Evolutionary conservation across 768 basidiomycete species (phyloP), one percentile per base, ranked within the genome.

Genomic region (Plicaturopsis crispa): DNA sequence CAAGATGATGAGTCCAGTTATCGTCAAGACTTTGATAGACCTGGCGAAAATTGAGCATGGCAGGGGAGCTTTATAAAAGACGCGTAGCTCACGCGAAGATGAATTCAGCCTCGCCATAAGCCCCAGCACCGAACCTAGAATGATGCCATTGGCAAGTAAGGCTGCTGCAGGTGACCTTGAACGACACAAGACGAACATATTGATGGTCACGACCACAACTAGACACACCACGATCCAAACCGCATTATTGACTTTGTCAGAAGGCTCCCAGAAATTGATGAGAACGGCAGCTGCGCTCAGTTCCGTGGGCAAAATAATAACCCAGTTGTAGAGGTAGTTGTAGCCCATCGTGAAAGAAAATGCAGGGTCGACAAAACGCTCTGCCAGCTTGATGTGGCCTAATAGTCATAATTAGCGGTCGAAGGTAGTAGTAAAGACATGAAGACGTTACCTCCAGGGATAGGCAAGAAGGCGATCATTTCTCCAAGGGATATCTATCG

Each of bases 1-100:
- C n/a, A 81, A 52, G 44, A 81, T 77, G 37, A 80, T 80, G 24
- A 78, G 66, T 41, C 82, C 87, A 3, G 68, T 72, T 47, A 91
- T 85, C 0, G 85, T 84, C 44, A 93, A 59, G n/a, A 94, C 84
- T 59, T 93, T 93, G 65, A 94, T 88, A 6, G 85, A 88, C 4
- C 75, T 62, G 32, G 17, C 35, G 10, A 17, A 0, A n/a, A n/a
- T 11, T 47, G 19, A 22, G 31, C 5, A 26, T 7, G 14, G 20
- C 18, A 30, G 35, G 12, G 19, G 28, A 11, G 44, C 21, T 36
- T 21, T 1, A 41, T n/a, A 24, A 18, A 24, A 35, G n/a, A n/a
- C 1, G 8, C 19, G 6, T 11, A 11, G 3, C 7, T 4, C 53
- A 82, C 69, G 87, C 87, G 54, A 92, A 92, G 35, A 79, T 67